These are phyloP conservation scores for Flueggea neowawraea DNA, from an alignment of 441 rosid species.

Conservation along the genomic window DNA sequence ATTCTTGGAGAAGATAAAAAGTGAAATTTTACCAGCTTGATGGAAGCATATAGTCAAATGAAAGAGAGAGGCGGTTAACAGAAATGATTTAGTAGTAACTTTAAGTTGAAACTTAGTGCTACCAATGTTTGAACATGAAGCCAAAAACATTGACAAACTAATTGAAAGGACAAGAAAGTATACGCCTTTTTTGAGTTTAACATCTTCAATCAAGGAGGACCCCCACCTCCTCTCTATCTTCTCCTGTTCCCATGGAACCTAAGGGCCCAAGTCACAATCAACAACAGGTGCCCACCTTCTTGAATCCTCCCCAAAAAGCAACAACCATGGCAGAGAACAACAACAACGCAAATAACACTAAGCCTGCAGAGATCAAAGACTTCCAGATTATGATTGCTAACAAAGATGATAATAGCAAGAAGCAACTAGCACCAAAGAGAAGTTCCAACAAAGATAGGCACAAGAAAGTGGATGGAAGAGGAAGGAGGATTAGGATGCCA, in stretches of 20 bases:
- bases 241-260: slow-evolving; percentile 56
- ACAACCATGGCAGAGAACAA: slow-evolving; percentile 26
- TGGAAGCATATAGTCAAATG: slow-evolving; percentile 10
- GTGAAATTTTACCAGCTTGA: slow-evolving; percentile 1
- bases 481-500: slow-evolving; percentile 96
- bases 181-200: slow-evolving; percentile 23
- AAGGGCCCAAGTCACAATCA: slow-evolving; percentile 36
- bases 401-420: slow-evolving; percentile 45
- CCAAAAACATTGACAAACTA: slow-evolving; percentile 24
- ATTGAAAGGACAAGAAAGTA: slow-evolving; percentile 22
- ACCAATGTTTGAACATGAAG: slow-evolving; percentile 29
- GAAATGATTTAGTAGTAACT: slow-evolving; percentile 26
- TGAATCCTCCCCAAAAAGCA: slow-evolving; percentile 40
- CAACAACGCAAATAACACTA: slow-evolving; percentile 29
- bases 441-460: slow-evolving; percentile 93
- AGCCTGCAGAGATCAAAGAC: slow-evolving; percentile 65
- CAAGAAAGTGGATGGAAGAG: slow-evolving; percentile 94
- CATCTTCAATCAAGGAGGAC: slow-evolving; percentile 36
- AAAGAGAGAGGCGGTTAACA: slow-evolving; percentile 11
- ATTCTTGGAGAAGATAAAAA: background rate
- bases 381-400: slow-evolving; percentile 60
- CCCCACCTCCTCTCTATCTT: slow-evolving; percentile 24
- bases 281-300: slow-evolving; percentile 38
- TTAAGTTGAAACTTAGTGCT: slow-evolving; percentile 41
- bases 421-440: slow-evolving; percentile 73